Evolutionary conservation across 208 protist genomes (phyloP), one percentile per base, ranked within the genome.

Genomic region (Leptomonas pyrrhocoris): DNA sequence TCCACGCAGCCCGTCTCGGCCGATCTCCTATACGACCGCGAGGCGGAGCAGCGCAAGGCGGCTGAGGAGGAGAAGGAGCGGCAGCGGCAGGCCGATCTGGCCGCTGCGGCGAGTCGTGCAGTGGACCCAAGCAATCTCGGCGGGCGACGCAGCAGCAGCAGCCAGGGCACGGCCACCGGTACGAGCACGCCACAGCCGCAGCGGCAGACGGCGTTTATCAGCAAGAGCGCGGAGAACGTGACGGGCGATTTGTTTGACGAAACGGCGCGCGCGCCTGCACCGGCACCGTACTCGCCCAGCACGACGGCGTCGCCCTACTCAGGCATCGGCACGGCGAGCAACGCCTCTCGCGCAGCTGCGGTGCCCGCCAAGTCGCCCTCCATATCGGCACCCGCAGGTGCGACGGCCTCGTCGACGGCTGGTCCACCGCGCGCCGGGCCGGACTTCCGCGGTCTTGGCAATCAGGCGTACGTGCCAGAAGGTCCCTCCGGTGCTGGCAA

Each of bases 401-500:
- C 67, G 15, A 15, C 46, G 23, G 40, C 46, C 12, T 23, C 55
- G 12, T 51, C 48, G 42, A 9, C 66, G 27, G 56, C 67, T 3
- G 28, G 67, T 62, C 48, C 34, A 45, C 49, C 56, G 40, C 80
- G 80, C 36, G 71, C 68, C 5, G 88, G 85, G 19, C 81, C 80
- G 31, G 85, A 92, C 65, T 94, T 85, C 63, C 73, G 82, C 57
- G 89, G 89, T 49, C 31, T 86, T 42, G 89, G 89, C 18, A 88
- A 74, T 31, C 75, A 80, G 57, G 74, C 77, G 19, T 90, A 87
- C 68, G 69, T 75, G 43, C 77, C 80, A 15, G 75, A 88, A 19
- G 43, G 31, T 6, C 61, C 60, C 28, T 59, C 53, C 23, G 45
- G 51, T 55, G 34, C 45, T n/a, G 15, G 62, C 49, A 63, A 57